These are phyloP conservation scores for Sugiyamaella sp. DNA, from an alignment of 1,139 yeast species.

Conservation along the genomic window DNA sequence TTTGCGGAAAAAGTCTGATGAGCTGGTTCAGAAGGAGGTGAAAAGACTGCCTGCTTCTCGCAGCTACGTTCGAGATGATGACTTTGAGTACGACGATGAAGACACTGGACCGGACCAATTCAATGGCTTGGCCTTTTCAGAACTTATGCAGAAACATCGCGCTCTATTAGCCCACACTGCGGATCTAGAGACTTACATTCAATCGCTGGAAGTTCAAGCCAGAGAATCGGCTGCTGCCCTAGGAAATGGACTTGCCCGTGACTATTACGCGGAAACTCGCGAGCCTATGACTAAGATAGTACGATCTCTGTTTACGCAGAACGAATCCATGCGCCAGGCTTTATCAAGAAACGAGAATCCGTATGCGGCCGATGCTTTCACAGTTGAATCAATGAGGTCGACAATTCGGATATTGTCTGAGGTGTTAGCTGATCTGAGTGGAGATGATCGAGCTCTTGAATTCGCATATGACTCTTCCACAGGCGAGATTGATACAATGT, in stretches of 20 bases:
- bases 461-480: conserved; percentile 2
- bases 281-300: conserved; percentile 19
- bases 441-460: conserved; percentile 2
- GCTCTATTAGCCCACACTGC: background rate
- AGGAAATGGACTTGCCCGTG: background rate
- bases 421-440: conserved; percentile 9
- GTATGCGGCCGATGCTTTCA: conserved; percentile 5
- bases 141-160: background rate
- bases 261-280: conserved; percentile 1
- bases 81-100: conserved; percentile 7
- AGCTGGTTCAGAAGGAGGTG: background rate
- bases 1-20: background rate
- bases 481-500: background rate
- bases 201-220: background rate
- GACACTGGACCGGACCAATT: background rate
- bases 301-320: conserved; percentile 14
- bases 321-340: conserved; percentile 21
- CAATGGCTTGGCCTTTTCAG: background rate
- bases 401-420: conserved; percentile 12
- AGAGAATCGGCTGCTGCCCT: background rate
- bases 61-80: background rate
- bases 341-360: conserved; percentile 19
- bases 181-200: background rate
- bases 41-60: background rate
- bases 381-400: background rate